A percentile compares a stretch with the other conserved stretches of the same genome.
phyloP scores from a whole-genome alignment of 2,329 filamentous ascomycete species.

The Orbilia blumenaviensis region DNA sequence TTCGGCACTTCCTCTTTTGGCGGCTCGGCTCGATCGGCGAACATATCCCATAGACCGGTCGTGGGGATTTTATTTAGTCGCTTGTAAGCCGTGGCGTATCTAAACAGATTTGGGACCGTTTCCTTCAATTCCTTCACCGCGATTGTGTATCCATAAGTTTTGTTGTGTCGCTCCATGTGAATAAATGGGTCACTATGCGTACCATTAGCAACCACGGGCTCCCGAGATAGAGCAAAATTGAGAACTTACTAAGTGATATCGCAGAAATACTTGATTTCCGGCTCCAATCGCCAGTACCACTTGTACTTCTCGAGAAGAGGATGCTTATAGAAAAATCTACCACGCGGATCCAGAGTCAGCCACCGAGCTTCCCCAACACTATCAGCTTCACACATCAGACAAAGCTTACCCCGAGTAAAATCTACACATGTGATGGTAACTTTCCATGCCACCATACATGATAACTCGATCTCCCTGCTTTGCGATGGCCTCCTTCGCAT shows the following conservation, averaged over 20 bases:
- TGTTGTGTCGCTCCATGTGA: constrained; percentile 91
- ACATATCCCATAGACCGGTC: constrained; percentile 98
- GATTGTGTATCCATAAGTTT: constrained; percentile 98
- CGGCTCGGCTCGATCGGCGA: constrained; percentile 77
- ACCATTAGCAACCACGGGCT: no score
- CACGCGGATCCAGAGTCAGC: constrained; percentile 3
- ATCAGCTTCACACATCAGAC: not conserved
- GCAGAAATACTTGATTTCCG: constrained; percentile 99
- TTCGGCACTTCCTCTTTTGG: constrained; percentile 66
- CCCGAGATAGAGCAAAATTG: no score
- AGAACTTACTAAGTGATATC: constrained; percentile 91
- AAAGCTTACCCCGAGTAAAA: constrained; percentile 90
- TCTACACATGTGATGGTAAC: constrained; percentile 98
- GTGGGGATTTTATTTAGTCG: constrained; percentile 88
- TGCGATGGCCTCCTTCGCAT: constrained; percentile 92
- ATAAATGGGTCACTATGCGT: constrained; percentile 85
- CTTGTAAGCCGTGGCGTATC: constrained; percentile 98
- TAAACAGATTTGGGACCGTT: constrained; percentile 97
- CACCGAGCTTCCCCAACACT: constrained; percentile 1
- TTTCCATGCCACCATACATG: constrained; percentile 99
- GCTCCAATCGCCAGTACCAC: constrained; percentile 99
- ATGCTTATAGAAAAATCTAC: constrained; percentile 94
- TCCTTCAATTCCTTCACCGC: constrained; percentile 97
- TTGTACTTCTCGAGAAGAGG: constrained; percentile 94
- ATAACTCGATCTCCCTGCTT: constrained; percentile 97